These are phyloP conservation scores for Mediolabrus comicus DNA, from an alignment of 108 stramenopile genomes.

Conservation along the genomic window DNA sequence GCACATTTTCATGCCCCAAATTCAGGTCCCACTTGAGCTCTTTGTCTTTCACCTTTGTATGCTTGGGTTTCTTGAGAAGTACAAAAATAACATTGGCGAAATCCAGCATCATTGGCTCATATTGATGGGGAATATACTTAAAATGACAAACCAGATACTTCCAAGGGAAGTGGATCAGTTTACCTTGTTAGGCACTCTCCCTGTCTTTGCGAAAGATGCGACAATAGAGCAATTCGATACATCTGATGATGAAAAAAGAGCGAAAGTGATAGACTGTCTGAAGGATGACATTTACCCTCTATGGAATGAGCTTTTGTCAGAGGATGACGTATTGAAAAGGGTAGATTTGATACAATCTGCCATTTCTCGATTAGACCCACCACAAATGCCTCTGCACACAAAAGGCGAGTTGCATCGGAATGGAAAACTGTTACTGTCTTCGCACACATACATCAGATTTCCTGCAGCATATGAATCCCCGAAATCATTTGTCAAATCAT, in stretches of 20 bases:
- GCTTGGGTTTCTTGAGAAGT: constrained; percentile 85
- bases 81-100: constrained; percentile 81
- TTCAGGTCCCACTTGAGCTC: constrained; percentile 93
- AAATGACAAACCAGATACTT: constrained; percentile 63
- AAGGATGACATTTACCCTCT: constrained; percentile 49
- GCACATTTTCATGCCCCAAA: constrained; percentile 77
- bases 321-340: constrained; percentile 25
- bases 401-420: constrained; percentile 42
- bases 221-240: not conserved
- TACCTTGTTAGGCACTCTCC: constrained; percentile 46
- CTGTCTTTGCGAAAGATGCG: constrained; percentile 45
- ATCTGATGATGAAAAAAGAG: not conserved
- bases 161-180: constrained; percentile 65
- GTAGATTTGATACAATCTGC: constrained; percentile 25
- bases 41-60: constrained; percentile 90
- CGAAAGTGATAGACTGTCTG: constrained; percentile 1
- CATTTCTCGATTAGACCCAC: constrained; percentile 16
- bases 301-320: constrained; percentile 59
- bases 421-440: constrained; percentile 55
- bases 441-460: constrained; percentile 29
- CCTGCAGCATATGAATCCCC: constrained; percentile 29
- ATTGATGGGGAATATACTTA: constrained; percentile 54
- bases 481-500: constrained; percentile 15
- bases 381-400: not conserved
- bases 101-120: constrained; percentile 80